Conservation (phyloP, 371 early-diverging fungal species). For the Amoeboaphelidium occidentale region DNA sequence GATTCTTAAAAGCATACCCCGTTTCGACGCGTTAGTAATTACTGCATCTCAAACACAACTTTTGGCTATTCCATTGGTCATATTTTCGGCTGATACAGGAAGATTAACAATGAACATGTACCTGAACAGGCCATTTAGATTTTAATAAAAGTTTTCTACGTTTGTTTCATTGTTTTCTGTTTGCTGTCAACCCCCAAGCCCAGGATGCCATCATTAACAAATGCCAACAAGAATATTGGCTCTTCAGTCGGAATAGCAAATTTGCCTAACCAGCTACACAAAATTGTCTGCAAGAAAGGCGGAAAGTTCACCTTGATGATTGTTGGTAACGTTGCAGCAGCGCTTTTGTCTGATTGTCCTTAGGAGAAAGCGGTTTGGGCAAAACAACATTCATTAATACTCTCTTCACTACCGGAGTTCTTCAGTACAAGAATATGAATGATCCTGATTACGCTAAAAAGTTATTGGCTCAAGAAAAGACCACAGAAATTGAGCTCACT, state of each 20-base stretch:
- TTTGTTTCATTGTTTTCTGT: not conserved
- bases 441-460: slow-evolving; percentile 37
- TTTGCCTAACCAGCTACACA: slow-evolving; percentile 91
- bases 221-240: too few species aligned
- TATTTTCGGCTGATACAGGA: too few species aligned
- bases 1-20: too few species aligned
- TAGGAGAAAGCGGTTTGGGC: slow-evolving; percentile 46
- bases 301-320: slow-evolving; percentile 89
- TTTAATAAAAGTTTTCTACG: not conserved
- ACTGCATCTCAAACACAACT: too few species aligned
- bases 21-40: too few species aligned
- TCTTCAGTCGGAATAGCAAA: slow-evolving; percentile 78
- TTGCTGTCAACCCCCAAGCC: not conserved
- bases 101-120: too few species aligned
- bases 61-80: too few species aligned
- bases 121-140: not conserved
- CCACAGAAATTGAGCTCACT: slow-evolving; percentile 80
- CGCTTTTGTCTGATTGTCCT: too few species aligned
- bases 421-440: slow-evolving; percentile 56
- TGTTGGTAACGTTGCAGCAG: too few species aligned
- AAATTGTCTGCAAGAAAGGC: slow-evolving; percentile 79
- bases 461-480: slow-evolving; percentile 58
- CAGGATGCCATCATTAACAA: not conserved
- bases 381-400: slow-evolving; percentile 79
- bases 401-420: slow-evolving; percentile 54